A percentile compares a stretch with the other conserved stretches of the same genome.
Conservation (phyloP, 208 protist species). For the Acanthamoeba triangularis region DNA sequence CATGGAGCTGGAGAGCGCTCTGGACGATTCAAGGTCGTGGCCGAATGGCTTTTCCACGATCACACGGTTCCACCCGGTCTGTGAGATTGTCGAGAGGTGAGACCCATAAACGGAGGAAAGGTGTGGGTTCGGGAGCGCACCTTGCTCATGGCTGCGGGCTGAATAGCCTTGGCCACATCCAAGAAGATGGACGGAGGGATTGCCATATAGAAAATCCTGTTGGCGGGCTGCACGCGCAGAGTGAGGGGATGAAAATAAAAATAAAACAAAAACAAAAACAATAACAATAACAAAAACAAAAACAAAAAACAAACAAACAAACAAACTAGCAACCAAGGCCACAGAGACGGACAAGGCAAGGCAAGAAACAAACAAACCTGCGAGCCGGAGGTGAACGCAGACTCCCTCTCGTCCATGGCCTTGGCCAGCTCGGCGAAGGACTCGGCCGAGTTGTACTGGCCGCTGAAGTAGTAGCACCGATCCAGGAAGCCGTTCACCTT, state of each 20-base stretch:
- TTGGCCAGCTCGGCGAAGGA: conserved; percentile 72
- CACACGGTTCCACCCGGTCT: conserved; percentile 85
- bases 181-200: conserved; percentile 61
- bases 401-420: conserved; percentile 57
- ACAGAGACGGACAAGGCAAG: not conserved
- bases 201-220: conserved; percentile 91
- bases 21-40: conserved; percentile 82
- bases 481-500: conserved; percentile 81
- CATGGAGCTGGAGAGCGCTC: conserved; percentile 81
- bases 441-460: conserved; percentile 81
- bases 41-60: conserved; percentile 94
- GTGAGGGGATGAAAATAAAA: no score
- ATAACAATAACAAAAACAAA: no score
- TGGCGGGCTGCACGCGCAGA: conserved; percentile 58
- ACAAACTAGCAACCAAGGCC: no score
- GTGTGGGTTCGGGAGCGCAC: not conserved
- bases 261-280: no score
- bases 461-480: conserved; percentile 81
- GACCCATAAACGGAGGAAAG: no score
- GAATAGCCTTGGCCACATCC: conserved; percentile 14
- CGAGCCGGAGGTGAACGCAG: not conserved
- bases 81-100: not conserved
- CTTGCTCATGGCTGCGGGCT: conserved; percentile 56
- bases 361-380: not conserved
- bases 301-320: no score